Conservation (phyloP, 148 eudicot genomes). For the Chenopodium berlandieri region DNA sequence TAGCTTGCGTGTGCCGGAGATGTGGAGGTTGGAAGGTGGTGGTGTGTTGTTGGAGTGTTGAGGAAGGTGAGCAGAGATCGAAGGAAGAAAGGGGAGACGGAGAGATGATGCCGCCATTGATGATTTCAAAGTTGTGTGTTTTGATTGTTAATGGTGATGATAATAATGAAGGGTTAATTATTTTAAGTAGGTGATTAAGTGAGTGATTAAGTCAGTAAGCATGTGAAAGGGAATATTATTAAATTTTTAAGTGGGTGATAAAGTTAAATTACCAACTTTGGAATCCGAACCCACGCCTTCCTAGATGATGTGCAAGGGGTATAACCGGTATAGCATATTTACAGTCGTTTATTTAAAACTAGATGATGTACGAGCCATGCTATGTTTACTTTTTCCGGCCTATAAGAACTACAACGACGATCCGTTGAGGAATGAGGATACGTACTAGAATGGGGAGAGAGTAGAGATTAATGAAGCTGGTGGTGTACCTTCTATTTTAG, state of each 20-base stretch:
- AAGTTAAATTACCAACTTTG: neutral
- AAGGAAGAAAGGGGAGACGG: constrained; percentile 30
- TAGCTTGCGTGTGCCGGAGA: constrained; percentile 36
- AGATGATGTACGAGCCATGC: no score
- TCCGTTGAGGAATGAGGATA: no score
- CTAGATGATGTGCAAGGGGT: neutral
- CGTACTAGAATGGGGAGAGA: no score
- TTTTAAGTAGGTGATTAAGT: neutral
- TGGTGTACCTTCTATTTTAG: no score
- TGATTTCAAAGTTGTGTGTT: neutral
- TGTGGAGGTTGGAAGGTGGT: constrained; percentile 23
- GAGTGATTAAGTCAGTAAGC: neutral
- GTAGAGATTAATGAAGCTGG: no score
- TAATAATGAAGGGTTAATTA: neutral
- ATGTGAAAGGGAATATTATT: constrained; percentile 3
- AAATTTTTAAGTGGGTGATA: no score
- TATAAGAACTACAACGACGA: no score
- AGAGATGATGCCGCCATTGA: constrained; percentile 43
- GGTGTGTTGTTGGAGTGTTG: constrained; percentile 11
- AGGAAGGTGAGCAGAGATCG: constrained; percentile 27
- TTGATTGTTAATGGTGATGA: no score
- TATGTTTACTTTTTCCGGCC: no score
- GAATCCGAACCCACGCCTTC: neutral
- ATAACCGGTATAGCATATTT: no score
- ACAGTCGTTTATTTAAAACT: no score